phyloP scores from a whole-genome alignment of 2,329 filamentous ascomycete genomes.

The Fusarium gaditjirri region DNA sequence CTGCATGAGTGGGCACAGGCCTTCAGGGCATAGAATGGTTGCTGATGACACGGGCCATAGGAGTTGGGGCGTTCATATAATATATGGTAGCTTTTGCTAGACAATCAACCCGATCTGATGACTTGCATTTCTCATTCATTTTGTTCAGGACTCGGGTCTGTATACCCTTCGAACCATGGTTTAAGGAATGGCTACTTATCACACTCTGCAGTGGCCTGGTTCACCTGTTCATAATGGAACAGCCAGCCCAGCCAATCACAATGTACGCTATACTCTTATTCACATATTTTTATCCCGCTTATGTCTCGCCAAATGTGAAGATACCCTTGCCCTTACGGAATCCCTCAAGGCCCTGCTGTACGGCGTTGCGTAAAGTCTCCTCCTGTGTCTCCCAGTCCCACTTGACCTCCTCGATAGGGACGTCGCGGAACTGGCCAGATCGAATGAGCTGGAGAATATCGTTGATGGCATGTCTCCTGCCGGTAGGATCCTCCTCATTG shows the following conservation, averaged over 20 bases:
- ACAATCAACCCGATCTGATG: neutral
- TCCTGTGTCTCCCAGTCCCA: constrained; percentile 88
- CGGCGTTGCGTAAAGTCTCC: constrained; percentile 74
- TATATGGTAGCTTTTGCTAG: neutral
- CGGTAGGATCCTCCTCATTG: constrained; percentile 78
- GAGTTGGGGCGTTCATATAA: constrained; percentile 2
- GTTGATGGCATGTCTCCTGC: constrained; percentile 83
- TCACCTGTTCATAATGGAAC: neutral
- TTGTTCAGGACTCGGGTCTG: neutral
- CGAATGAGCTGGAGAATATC: constrained; percentile 83
- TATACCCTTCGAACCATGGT: neutral
- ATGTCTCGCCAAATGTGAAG: constrained; percentile 79
- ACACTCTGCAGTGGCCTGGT: neutral
- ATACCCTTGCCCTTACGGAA: constrained; percentile 90
- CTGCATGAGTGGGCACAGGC: constrained; percentile 94
- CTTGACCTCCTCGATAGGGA: constrained; percentile 80
- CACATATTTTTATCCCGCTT: neutral
- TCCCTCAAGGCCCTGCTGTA: constrained; percentile 84
- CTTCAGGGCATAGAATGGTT: constrained; percentile 72
- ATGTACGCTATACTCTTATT: neutral
- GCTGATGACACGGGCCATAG: neutral
- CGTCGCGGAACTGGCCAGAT: constrained; percentile 81
- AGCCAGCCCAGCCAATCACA: neutral
- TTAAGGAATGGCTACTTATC: neutral
- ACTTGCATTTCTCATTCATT: neutral